phyloP scores from a whole-genome alignment of 345 rosid genomes.

The Lumnitzera littorea region DNA sequence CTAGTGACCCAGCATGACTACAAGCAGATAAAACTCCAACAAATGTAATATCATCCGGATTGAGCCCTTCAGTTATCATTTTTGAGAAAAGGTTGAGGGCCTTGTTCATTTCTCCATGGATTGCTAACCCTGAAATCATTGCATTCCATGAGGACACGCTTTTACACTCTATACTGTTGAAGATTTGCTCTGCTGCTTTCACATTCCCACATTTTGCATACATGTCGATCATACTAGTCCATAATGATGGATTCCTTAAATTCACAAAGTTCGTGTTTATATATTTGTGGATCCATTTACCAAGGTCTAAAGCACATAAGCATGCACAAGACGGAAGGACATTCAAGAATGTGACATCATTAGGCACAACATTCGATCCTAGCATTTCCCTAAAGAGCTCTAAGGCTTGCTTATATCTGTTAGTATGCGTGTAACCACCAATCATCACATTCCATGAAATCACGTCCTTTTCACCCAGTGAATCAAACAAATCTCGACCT shows the following conservation, averaged over 20 bases:
- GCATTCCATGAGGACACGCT: constrained; percentile 58
- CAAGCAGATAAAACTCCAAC: constrained; percentile 70
- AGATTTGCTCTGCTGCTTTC: constrained; percentile 39
- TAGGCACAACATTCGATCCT: constrained; percentile 32
- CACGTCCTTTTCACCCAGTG: constrained; percentile 34
- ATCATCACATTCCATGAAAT: constrained; percentile 63
- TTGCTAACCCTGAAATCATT: constrained; percentile 61
- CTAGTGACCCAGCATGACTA: constrained; percentile 55
- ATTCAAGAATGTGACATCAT: constrained; percentile 45
- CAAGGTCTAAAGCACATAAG: constrained; percentile 54
- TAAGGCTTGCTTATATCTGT: constrained; percentile 40
- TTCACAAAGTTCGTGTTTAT: constrained; percentile 31
- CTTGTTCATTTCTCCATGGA: constrained; percentile 48
- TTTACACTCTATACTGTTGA: constrained; percentile 24
- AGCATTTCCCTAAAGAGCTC: constrained; percentile 47
- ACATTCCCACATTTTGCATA: constrained; percentile 59
- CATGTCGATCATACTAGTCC: constrained; percentile 59
- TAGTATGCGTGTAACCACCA: constrained; percentile 44
- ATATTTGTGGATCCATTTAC: constrained; percentile 62
- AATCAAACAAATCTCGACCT: constrained; percentile 36
- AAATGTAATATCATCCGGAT: constrained; percentile 65
- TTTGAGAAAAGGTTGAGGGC: constrained; percentile 40
- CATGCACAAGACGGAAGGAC: constrained; percentile 57
- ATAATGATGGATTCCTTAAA: constrained; percentile 18
- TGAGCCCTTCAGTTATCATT: constrained; percentile 39